Base-by-base conservation (phyloP, 192 early-diverging fungal genomes). In the Backusella parvicylindrica region DNA sequence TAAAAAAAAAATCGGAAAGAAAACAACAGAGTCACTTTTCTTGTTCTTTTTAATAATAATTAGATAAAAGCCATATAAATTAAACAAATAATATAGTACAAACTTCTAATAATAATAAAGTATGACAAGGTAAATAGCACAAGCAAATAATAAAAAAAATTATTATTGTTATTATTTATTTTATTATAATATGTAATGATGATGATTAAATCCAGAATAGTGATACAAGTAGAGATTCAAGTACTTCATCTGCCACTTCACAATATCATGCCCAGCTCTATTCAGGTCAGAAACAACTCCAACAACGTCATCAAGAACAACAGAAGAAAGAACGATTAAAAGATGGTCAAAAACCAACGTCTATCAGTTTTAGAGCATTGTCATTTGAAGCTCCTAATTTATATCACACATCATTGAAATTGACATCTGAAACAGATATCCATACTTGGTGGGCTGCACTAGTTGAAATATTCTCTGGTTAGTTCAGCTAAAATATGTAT, bases 391-490 rank as follows among this genome's bases (percentile, higher is more conserved):
- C 79, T 0, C 83, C 84, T 31, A 85, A 85, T 75, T 49, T 85
- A 49, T 85, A 85, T 49, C 74, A 63, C 9, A 75, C 79, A 18
- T 75, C 81, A 12, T 56, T 85, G 5, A 64, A 75, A 63, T 69
- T 85, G 6, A 77, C 81, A 11, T 79, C 76, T 33, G 84, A 85
- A 79, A 73, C 78, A 36, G 77, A 78, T 53, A 70, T 83, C 12
- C 66, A 70, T 32, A 72, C 72, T 33, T 85, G 84, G 84, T 85
- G 84, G 84, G 49, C 63, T 35, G 60, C 79, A 9, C 70, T 83
- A 6, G 72, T 83, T 31, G 74, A 83, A 3, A 74, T 83, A 16
- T 71, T 85, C 15, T 75, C 76, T 33, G 68, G 71, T 36, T 30
- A 70, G 26, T 47, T 40, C 13, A 47, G 53, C n/a, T 23, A 28